Evolutionary conservation across 768 basidiomycete genomes (phyloP), one percentile per base, ranked within the genome.

Genomic region (Termitomyces heimii): DNA sequence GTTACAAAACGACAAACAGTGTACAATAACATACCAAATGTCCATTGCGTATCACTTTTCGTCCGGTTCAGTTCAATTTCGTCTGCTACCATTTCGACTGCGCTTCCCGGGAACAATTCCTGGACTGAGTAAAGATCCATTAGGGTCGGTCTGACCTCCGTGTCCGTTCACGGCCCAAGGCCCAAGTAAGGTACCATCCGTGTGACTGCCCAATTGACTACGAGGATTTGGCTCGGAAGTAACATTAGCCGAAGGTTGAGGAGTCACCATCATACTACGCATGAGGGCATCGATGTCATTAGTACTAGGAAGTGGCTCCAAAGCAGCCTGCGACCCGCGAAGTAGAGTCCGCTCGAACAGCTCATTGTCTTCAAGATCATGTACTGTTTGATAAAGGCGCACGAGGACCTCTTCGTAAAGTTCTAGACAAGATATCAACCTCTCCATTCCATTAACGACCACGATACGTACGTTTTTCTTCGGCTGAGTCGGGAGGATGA

Each of bases 201-300:
- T 60, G 16, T 63, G 49, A 43, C 49, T 60, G 7, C 60, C 55
- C 29, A 55, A 62, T 50, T 53, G 55, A 35, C 54, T 48, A 18
- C 50, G 51, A 50, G 53, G 47, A 40, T 53, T 48, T 9, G 49
- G 16, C 22, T 55, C 55, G 31, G 51, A 2, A 49, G 57, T 26
- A 29, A 59, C 34, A 44, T 20, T 63, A 22, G 57, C 24, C 7
- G 58, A 57, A 31, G 64, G 51, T n/a, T 61, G 58, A 7, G 69
- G 61, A 6, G 60, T 57, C 20, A 74, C 71, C 80, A 83, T 81
- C 81, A 83, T 80, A 60, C 77, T 76, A 35, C 69, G 71, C 77
- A 83, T 76, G 55, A 83, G 73, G 22, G 65, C 56, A 65, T 81
- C 80, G 47, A 83, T 76, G 57, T 82, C 76, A 28, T 67, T 72